Evolutionary conservation across 1,284 basidiomycete species (phyloP).

Genomic region (Abortiporus biennis): DNA sequence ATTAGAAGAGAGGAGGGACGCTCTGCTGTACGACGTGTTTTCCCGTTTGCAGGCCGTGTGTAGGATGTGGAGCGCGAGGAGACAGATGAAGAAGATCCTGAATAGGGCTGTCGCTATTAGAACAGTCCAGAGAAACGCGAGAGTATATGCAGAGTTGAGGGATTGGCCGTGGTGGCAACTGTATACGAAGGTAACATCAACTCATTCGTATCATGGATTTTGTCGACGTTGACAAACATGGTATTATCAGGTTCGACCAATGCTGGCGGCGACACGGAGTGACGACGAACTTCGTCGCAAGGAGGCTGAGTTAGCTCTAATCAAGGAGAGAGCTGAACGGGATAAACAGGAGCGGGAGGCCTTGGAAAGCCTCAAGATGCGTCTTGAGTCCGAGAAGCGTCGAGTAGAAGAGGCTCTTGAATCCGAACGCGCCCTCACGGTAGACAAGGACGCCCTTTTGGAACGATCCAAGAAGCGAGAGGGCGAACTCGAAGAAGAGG

Average conservation of each 20-base stretch:
- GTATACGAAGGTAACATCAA: conserved; percentile 72
- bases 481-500: conserved; percentile 80
- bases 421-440: conserved; percentile 72
- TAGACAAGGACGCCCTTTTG: conserved; percentile 86
- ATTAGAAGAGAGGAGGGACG: conserved; percentile 90
- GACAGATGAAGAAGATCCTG: conserved; percentile 93
- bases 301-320: conserved; percentile 78
- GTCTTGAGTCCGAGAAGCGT: conserved; percentile 76
- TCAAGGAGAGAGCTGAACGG: conserved; percentile 81
- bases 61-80: conserved; percentile 79
- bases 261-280: conserved; percentile 87
- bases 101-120: conserved; percentile 90
- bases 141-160: conserved; percentile 82
- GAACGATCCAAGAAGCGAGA: conserved; percentile 85
- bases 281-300: conserved; percentile 92
- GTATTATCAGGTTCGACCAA: conserved; percentile 67
- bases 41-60: conserved; percentile 83
- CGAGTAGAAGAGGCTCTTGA: conserved; percentile 80
- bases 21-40: conserved; percentile 85
- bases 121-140: conserved; percentile 92
- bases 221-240: conserved; percentile 4
- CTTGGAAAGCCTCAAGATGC: conserved; percentile 74
- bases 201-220: background rate
- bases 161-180: conserved; percentile 99
- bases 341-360: conserved; percentile 78